Conservation (phyloP, 2,329 filamentous ascomycete genomes). For the Clarireedia monteithiana region DNA sequence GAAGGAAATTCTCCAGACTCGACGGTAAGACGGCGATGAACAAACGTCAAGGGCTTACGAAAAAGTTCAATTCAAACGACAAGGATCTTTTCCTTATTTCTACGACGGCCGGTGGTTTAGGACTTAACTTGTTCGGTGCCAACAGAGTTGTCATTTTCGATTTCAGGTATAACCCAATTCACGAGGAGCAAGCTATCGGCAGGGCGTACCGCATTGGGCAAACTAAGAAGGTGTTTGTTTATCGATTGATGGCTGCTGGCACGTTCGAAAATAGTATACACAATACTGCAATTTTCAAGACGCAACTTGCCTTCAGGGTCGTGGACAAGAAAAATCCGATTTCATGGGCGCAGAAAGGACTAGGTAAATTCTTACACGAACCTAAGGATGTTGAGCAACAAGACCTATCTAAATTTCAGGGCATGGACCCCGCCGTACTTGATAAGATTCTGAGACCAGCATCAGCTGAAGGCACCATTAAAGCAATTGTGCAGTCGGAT, state of each 20-base stretch:
- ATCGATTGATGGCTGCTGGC: conserved; percentile 69
- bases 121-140: conserved; percentile 75
- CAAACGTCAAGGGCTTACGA: conserved; percentile 54
- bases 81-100: conserved; percentile 70
- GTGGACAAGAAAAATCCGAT: conserved; percentile 75
- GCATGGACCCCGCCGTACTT: conserved; percentile 51
- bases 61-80: conserved; percentile 56
- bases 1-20: conserved; percentile 48
- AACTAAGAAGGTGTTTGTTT: conserved; percentile 72
- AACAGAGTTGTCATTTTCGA: conserved; percentile 86
- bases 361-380: conserved; percentile 48
- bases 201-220: conserved; percentile 83
- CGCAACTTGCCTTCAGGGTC: conserved; percentile 67
- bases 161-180: conserved; percentile 69
- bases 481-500: conserved; percentile 58
- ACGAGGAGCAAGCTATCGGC: conserved; percentile 82
- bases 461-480: conserved; percentile 32
- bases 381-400: conserved; percentile 45
- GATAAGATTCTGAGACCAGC: conserved; percentile 37
- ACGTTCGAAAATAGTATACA: conserved; percentile 72
- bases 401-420: conserved; percentile 44
- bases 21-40: conserved; percentile 55
- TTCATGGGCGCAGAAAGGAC: conserved; percentile 52
- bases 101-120: conserved; percentile 72
- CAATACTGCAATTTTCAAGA: conserved; percentile 73